A percentile compares a stretch with the other conserved stretches of the same genome.
These are phyloP conservation scores for Cercophora sp. DNA, from an alignment of 495 filamentous ascomycete genomes.

Conservation along the genomic window DNA sequence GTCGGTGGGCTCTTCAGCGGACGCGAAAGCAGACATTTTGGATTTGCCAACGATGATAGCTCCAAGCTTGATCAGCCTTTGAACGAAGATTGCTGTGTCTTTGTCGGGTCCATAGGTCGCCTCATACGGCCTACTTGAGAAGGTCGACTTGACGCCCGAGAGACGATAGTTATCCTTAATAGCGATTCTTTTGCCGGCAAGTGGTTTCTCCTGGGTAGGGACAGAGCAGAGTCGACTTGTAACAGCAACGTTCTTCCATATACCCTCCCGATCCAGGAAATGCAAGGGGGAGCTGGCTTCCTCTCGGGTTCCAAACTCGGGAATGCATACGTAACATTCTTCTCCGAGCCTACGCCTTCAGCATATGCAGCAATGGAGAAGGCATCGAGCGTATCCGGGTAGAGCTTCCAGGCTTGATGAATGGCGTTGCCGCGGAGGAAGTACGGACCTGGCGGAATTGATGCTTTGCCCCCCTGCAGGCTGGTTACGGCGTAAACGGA, in stretches of 20 bases:
- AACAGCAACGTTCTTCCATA: slow-evolving; percentile 1
- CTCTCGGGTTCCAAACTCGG: neutral
- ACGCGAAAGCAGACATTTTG: slow-evolving; percentile 6
- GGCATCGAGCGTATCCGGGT: neutral
- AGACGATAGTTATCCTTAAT: slow-evolving; percentile 1
- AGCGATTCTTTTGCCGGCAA: neutral
- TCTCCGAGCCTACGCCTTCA: neutral
- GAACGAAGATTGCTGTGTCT: neutral
- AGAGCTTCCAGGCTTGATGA: slow-evolving; percentile 8
- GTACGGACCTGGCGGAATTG: slow-evolving; percentile 1
- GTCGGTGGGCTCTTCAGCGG: slow-evolving; percentile 4
- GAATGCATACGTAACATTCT: neutral
- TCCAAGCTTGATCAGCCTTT: neutral
- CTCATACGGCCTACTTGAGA: neutral
- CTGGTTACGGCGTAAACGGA: neutral
- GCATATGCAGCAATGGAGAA: neutral
- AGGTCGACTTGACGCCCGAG: neutral
- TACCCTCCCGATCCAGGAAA: neutral
- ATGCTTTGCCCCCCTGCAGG: neutral
- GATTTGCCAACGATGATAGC: slow-evolving; percentile 2
- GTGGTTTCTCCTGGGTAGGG: neutral
- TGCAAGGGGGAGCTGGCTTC: neutral
- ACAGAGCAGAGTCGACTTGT: neutral
- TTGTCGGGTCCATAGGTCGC: neutral
- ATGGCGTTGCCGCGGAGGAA: slow-evolving; percentile 5